Evolutionary conservation across 768 basidiomycete genomes (phyloP), one percentile per base, ranked within the genome.

Genomic region (Gymnopilus junonius): DNA sequence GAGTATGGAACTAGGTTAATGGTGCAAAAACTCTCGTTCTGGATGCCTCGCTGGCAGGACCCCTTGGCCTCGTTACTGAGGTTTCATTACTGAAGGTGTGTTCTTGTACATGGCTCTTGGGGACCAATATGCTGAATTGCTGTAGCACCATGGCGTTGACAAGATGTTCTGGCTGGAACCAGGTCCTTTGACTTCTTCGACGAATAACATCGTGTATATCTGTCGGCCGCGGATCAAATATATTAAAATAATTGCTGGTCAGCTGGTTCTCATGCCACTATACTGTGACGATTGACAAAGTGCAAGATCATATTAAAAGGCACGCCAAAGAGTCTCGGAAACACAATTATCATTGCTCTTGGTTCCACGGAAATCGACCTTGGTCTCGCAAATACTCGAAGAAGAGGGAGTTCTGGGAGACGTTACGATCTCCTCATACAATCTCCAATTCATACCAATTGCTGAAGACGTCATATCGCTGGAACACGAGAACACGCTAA

Each of bases 91-190:
- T 99, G 59, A 98, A 99, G 88, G 97, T 95, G 55, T 29, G 69
- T 4, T 42, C 25, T n/a, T 54, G 34, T 21, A 35, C 14, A 11
- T 17, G n/a, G 23, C 35, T 34, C 14, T 39, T 15, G 40, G 46
- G 15, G 20, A 42, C 25, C 27, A 42, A 31, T 39, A 63, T 23
- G 46, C 48, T 45, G 21, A 45, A 15, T 37, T 12, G 48, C 29
- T 23, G 59, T 68, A 99, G 97, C 93, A 99, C 73, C 96, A 99
- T 87, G 96, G 95, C 5, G 94, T 99, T 3, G 96, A 98, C 80
- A 97, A 97, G 82, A 97, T 99, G 93, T 97, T 96, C 79, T 99
- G 97, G 97, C 87, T 99, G 23, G 97, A 99, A 76, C 76, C 90
- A 11, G 96, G 96, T 17, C 89, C 93, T 8, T 77, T 99, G 48